Evolutionary conservation across 805 yeast genomes (phyloP).

Genomic region (Candida ortonii): DNA sequence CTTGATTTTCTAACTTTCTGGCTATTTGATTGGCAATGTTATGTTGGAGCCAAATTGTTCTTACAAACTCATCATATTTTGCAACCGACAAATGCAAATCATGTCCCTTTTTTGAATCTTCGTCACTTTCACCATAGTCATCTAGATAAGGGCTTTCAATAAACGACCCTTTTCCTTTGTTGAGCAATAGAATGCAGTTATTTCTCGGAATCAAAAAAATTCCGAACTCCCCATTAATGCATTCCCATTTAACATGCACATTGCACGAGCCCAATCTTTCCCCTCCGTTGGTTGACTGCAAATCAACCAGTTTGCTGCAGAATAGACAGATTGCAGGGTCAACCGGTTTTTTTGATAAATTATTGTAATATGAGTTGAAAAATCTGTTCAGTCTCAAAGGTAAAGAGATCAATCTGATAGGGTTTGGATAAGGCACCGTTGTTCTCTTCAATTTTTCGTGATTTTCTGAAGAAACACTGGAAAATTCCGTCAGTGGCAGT

Average conservation of each 20-base stretch:
- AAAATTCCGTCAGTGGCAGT: conserved; percentile 16
- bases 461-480: conserved; percentile 5
- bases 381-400: conserved; percentile 68
- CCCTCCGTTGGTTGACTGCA: conserved; percentile 61
- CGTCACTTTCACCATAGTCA: conserved; percentile 81
- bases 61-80: conserved; percentile 64
- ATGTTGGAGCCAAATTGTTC: conserved; percentile 74
- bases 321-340: conserved; percentile 87
- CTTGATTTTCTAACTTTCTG: conserved; percentile 70
- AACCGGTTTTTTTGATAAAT: conserved; percentile 40
- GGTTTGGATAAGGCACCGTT: conserved; percentile 60
- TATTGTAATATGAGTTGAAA: conserved; percentile 57
- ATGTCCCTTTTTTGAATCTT: conserved; percentile 66
- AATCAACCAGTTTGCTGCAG: conserved; percentile 67
- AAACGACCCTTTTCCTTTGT: conserved; percentile 80
- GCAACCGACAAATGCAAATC: conserved; percentile 62
- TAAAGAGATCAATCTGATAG: conserved; percentile 55
- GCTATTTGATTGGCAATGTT: conserved; percentile 75
- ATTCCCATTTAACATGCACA: conserved; percentile 60
- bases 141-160: conserved; percentile 81
- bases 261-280: conserved; percentile 74
- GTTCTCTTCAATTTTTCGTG: conserved; percentile 12
- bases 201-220: conserved; percentile 71
- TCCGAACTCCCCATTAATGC: conserved; percentile 62
- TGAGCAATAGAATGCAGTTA: conserved; percentile 58